A percentile compares a stretch with the other conserved stretches of the same genome.
These are phyloP conservation scores for Neurospora sp. DNA, from an alignment of 495 filamentous ascomycete species.

Conservation along the genomic window DNA sequence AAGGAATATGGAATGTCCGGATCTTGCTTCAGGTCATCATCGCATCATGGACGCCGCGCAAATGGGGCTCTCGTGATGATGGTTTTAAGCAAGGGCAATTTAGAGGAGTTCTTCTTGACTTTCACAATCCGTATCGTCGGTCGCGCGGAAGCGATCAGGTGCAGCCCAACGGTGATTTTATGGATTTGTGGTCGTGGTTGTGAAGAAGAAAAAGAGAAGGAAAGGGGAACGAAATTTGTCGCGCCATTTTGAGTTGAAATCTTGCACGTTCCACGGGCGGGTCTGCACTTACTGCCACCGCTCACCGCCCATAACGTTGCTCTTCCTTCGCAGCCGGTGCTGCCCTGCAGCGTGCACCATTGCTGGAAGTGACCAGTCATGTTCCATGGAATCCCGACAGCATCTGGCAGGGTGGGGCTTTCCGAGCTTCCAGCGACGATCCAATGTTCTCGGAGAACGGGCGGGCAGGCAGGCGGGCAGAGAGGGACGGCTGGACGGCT, in stretches of 20 bases:
- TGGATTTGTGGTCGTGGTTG: conserved; percentile 74
- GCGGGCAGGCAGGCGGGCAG: background rate
- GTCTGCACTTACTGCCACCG: conserved; percentile 4
- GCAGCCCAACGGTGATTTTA: conserved; percentile 76
- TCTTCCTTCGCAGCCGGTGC: background rate
- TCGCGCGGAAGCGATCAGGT: conserved; percentile 43
- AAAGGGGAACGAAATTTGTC: conserved; percentile 9
- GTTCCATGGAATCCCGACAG: conserved; percentile 5
- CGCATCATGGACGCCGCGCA: conserved; percentile 81
- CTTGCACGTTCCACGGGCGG: conserved; percentile 5
- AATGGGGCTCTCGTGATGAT: conserved; percentile 90
- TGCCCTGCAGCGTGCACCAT: conserved; percentile 1
- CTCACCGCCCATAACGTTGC: conserved; percentile 21
- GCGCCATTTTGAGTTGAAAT: conserved; percentile 4
- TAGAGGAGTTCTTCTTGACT: conserved; percentile 42
- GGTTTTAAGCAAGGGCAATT: conserved; percentile 87
- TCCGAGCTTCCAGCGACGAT: background rate
- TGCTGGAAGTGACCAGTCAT: conserved; percentile 6
- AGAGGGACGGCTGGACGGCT: background rate
- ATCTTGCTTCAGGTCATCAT: conserved; percentile 83
- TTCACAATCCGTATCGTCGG: conserved; percentile 76
- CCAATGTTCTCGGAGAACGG: background rate
- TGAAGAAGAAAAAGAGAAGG: conserved; percentile 33
- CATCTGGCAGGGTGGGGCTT: background rate
- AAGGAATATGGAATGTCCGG: conserved; percentile 25